Base-by-base conservation (phyloP, 768 basidiomycete species). In the Leccinum uliginosum region DNA sequence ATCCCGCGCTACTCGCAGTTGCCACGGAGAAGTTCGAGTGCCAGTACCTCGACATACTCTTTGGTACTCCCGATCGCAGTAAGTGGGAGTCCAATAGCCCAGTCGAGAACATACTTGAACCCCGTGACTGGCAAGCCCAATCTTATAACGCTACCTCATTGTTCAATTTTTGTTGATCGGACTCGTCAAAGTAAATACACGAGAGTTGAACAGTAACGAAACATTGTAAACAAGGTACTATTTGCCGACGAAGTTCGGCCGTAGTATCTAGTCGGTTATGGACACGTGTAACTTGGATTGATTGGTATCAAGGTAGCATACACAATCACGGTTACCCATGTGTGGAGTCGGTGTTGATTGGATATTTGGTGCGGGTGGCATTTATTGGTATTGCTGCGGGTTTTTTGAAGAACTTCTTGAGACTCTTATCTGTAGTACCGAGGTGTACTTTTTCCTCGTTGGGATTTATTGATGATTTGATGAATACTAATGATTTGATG, bases 1-100 rank as follows among this genome's bases (percentile, higher is more conserved):
- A 91, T 65, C 68, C 89, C 30, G 62, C 63, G 15, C 73, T 63
- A 19, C 76, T 92, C 6, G 79, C 17, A 38, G 8, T 9, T 1
- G 17, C 35, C 17, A 44, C 43, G 43, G 43, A 44, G 12, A 44
- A 21, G 19, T 44, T 21, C 6, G 19, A 21, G 19, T 19, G n/a
- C 19, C 5, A 21, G 19, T 44, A 44, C 6, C 61, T 83, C 59
- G 73, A 76, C 55, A 81, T 79, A 61, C 77, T 91, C 6, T 61
- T 89, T 3, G 89, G 89, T 1, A 79, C n/a, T 21, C 4, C 43
- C 43, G 43, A 83, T 55, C 66, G 15, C 10, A 4, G 6, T 1
- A 34, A 45, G 0, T 62, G 60, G 59, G 30, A 62, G 4, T 0
- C 32, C 2, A 43, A 43, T 10, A 62, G 27, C 30, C 59, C 60